phyloP scores from a whole-genome alignment of 805 yeast genomes.

The Maudiozyma serrabonitensis region DNA sequence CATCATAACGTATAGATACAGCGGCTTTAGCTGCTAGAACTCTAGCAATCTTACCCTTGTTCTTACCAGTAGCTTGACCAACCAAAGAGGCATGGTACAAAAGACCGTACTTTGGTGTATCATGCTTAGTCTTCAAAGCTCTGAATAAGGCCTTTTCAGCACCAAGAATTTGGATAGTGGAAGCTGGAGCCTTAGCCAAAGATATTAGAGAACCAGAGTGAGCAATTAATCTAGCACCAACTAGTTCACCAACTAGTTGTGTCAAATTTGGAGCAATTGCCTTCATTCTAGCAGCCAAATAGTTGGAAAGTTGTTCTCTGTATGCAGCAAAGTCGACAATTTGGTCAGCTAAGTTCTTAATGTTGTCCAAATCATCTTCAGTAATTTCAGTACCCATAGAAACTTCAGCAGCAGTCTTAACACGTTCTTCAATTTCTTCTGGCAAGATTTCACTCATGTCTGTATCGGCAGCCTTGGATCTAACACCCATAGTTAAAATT shows the following conservation, averaged over 20 bases:
- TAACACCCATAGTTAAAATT: slow-evolving; percentile 84
- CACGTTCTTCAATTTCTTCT: slow-evolving; percentile 84
- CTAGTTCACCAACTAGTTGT: slow-evolving; percentile 90
- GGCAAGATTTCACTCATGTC: slow-evolving; percentile 88
- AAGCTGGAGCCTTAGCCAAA: slow-evolving; percentile 96
- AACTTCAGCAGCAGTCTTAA: slow-evolving; percentile 89
- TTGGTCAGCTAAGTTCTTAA: slow-evolving; percentile 86
- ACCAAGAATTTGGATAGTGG: slow-evolving; percentile 95
- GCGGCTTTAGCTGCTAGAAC: slow-evolving; percentile 98
- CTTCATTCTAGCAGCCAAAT: slow-evolving; percentile 89
- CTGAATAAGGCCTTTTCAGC: slow-evolving; percentile 98
- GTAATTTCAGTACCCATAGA: slow-evolving; percentile 99
- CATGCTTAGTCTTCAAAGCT: slow-evolving; percentile 96
- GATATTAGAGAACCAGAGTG: slow-evolving; percentile 94
- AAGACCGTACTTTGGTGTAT: slow-evolving; percentile 97
- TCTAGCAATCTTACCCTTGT: slow-evolving; percentile 98
- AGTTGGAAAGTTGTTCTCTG: slow-evolving; percentile 91
- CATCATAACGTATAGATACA: slow-evolving; percentile 92
- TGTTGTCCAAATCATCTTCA: slow-evolving; percentile 76
- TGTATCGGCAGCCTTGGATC: slow-evolving; percentile 82
- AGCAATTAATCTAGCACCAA: slow-evolving; percentile 96
- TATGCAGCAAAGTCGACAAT: slow-evolving; percentile 92
- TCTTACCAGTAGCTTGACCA: slow-evolving; percentile 96
- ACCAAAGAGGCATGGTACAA: slow-evolving; percentile 93
- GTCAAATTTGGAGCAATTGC: slow-evolving; percentile 98